These are phyloP conservation scores for Solanum hybrid DNA, from an alignment of 305 asterid species.

Conservation along the genomic window DNA sequence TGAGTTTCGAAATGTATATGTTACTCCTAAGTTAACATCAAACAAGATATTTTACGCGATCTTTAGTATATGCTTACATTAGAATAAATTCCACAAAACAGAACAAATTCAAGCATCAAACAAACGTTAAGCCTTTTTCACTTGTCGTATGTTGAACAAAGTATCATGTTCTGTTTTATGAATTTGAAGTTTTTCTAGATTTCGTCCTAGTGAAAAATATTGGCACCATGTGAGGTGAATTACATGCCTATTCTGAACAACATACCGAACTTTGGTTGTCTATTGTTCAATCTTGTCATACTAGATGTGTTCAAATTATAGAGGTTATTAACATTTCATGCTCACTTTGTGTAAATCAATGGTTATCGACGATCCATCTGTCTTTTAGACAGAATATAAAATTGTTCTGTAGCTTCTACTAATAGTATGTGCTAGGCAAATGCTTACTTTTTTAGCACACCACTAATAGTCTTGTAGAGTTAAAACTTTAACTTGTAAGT, in stretches of 20 bases:
- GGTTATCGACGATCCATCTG: background rate
- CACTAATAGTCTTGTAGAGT: slow-evolving; percentile 4
- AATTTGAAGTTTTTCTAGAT: background rate
- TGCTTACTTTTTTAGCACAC: background rate
- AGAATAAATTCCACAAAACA: background rate
- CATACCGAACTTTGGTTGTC: background rate
- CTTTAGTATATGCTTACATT: background rate
- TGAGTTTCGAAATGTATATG: background rate
- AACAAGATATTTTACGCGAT: background rate
- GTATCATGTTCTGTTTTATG: background rate
- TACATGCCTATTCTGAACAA: background rate
- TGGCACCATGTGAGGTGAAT: background rate
- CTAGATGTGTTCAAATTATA: background rate
- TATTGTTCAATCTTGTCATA: background rate
- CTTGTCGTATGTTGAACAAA: background rate
- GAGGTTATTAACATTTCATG: background rate
- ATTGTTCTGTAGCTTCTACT: background rate
- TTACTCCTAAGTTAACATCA: background rate
- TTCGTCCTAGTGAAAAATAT: background rate
- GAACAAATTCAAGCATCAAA: background rate
- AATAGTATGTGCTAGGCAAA: background rate
- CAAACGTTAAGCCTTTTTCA: background rate
- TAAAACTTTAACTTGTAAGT: slow-evolving; percentile 36
- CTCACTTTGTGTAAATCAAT: background rate
- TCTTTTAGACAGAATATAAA: background rate